Percentiles rank a stretch among this genome's conserved stretches.
Conservation (phyloP, 208 protist species). For the Leishmania aethiopica region DNA sequence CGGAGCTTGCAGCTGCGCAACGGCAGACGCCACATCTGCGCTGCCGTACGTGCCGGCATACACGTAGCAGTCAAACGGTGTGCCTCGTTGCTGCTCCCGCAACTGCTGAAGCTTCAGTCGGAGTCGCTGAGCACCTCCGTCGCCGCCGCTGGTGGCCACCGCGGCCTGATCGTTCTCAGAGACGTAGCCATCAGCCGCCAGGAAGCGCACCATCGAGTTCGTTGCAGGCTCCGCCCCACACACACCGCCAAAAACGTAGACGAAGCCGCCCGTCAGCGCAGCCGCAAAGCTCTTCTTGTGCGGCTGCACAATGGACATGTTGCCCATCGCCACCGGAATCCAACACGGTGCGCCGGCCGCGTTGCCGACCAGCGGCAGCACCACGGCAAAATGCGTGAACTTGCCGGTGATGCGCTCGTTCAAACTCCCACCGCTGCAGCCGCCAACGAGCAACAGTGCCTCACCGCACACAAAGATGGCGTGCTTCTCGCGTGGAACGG, state of each 20-base stretch:
- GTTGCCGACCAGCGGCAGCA: conserved; percentile 45
- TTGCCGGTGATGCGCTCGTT: conserved; percentile 48
- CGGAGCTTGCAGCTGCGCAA: conserved; percentile 21
- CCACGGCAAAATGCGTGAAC: conserved; percentile 75
- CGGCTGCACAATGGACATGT: conserved; percentile 66
- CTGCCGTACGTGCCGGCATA: conserved; percentile 48
- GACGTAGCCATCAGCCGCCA: conserved; percentile 82
- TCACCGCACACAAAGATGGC: conserved; percentile 71
- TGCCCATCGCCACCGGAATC: conserved; percentile 84
- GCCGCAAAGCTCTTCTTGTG: conserved; percentile 70
- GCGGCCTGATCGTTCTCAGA: conserved; percentile 40
- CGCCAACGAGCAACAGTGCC: conserved; percentile 71
- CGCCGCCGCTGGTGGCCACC: conserved; percentile 37
- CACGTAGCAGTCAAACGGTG: conserved; percentile 45
- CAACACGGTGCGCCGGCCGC: conserved; percentile 50
- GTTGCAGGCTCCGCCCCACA: conserved; percentile 65
- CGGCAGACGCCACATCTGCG: conserved; percentile 5
- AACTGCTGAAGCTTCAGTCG: conserved; percentile 41
- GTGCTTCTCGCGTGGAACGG: conserved; percentile 71
- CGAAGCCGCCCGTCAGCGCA: conserved; percentile 77
- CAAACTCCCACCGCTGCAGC: conserved; percentile 51
- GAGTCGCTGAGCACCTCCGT: conserved; percentile 33
- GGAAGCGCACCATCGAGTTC: conserved; percentile 78
- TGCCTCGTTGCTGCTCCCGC: conserved; percentile 25
- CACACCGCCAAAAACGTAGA: conserved; percentile 84